Evolutionary conservation across 2,329 filamentous ascomycete genomes (phyloP).

Genomic region (Aspergillus sp.): DNA sequence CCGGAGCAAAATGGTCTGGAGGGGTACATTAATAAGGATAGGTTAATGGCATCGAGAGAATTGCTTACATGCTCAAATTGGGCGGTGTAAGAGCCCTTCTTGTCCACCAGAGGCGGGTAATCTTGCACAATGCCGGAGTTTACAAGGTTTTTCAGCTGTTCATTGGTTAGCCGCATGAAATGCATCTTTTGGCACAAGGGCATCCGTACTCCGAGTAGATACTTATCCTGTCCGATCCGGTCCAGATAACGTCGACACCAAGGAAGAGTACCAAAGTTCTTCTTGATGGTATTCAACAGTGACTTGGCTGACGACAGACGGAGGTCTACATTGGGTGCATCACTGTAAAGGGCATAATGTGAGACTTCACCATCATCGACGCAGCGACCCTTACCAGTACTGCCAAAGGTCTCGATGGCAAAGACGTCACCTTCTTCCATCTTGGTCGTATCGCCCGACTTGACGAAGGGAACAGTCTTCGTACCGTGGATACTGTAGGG

Average conservation of each 20-base stretch:
- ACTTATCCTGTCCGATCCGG: slow-evolving; percentile 52
- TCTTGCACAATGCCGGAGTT: slow-evolving; percentile 50
- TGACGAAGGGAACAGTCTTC: slow-evolving; percentile 49
- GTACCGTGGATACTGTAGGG: slow-evolving; percentile 50
- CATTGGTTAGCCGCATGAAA: slow-evolving; percentile 7
- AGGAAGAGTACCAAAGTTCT: slow-evolving; percentile 55
- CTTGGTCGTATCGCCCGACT: slow-evolving; percentile 41
- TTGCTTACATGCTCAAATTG: slow-evolving; percentile 52
- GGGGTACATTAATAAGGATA: slow-evolving; percentile 2
- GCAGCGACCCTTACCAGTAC: slow-evolving; percentile 44
- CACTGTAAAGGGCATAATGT: slow-evolving; percentile 15
- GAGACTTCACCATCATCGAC: slow-evolving; percentile 33
- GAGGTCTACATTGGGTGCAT: not conserved
- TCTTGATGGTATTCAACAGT: slow-evolving; percentile 51
- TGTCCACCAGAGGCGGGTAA: slow-evolving; percentile 50
- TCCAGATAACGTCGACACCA: slow-evolving; percentile 57
- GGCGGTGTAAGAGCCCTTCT: slow-evolving; percentile 54
- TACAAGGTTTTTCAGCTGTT: slow-evolving; percentile 51
- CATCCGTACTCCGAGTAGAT: slow-evolving; percentile 48
- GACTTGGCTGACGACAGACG: slow-evolving; percentile 42
- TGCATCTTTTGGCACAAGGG: not conserved
- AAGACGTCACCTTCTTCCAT: slow-evolving; percentile 55
- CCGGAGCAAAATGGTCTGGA: slow-evolving; percentile 42
- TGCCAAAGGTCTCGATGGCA: slow-evolving; percentile 53
- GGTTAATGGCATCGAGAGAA: slow-evolving; percentile 1